phyloP scores from a whole-genome alignment of 2,329 filamentous ascomycete species.

The Colletotrichum tropicale region DNA sequence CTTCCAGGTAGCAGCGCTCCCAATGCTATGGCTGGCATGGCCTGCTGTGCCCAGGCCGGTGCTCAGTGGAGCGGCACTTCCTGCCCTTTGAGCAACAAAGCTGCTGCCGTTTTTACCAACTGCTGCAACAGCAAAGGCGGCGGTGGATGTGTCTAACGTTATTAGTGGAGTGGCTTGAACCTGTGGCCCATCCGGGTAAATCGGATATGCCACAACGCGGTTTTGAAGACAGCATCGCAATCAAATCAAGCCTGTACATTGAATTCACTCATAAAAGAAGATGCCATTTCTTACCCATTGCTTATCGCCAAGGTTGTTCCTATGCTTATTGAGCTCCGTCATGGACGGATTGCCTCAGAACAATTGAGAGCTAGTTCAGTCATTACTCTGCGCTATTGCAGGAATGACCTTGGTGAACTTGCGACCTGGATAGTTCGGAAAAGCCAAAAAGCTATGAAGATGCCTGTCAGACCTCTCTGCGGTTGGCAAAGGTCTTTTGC shows the following conservation, averaged over 20 bases:
- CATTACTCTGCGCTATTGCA: not conserved
- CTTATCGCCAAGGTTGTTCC: not conserved
- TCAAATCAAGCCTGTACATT: not conserved
- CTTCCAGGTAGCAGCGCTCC: not conserved
- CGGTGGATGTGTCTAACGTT: not conserved
- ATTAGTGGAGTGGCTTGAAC: not conserved
- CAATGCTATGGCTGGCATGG: not conserved
- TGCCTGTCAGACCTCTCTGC: not conserved
- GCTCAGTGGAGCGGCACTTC: not conserved
- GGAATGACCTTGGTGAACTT: not conserved
- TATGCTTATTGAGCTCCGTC: not conserved
- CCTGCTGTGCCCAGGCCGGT: not conserved
- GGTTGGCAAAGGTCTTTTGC: not conserved
- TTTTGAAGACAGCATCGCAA: not conserved
- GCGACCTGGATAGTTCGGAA: not conserved
- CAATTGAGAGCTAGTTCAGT: not conserved
- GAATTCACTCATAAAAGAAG: rapidly evolving
- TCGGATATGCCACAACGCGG: not conserved
- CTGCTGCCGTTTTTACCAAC: not conserved
- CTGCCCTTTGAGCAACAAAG: not conserved
- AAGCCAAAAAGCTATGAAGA: not conserved
- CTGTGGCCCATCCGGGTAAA: not conserved
- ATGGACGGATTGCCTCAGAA: not conserved
- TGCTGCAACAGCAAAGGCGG: not conserved
- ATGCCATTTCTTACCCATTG: not conserved